Evolutionary conservation across 768 basidiomycete species (phyloP).

Genomic region (Lactarius psammicola): DNA sequence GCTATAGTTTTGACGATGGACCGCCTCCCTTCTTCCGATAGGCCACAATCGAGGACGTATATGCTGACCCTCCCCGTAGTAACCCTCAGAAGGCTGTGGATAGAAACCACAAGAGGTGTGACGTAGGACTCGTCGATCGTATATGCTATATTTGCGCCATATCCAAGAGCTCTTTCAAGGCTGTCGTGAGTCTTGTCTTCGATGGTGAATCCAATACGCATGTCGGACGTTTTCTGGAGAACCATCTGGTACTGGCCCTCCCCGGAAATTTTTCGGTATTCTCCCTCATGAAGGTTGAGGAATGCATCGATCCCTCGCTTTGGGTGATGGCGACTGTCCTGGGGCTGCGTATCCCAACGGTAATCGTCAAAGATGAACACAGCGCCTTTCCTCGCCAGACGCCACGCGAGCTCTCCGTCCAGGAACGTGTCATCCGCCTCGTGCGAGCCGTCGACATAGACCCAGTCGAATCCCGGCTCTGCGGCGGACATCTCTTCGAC

Average conservation of each 20-base stretch:
- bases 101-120: conserved; percentile 48
- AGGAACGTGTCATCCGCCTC: conserved; percentile 58
- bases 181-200: conserved; percentile 24
- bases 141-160: conserved; percentile 50
- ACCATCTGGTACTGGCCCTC: conserved; percentile 50
- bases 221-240: conserved; percentile 48
- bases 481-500: conserved; percentile 42
- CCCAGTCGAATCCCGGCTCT: conserved; percentile 52
- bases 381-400: conserved; percentile 50
- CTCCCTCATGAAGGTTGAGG: conserved; percentile 47
- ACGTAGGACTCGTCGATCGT: conserved; percentile 45
- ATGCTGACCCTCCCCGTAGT: conserved; percentile 44
- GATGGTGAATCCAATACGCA: conserved; percentile 53
- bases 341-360: conserved; percentile 49
- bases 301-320: conserved; percentile 57
- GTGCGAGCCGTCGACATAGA: conserved; percentile 60
- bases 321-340: conserved; percentile 52
- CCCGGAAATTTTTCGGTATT: conserved; percentile 45
- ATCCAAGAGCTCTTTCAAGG: conserved; percentile 37
- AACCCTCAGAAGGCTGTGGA: conserved; percentile 42
- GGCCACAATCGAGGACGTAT: conserved; percentile 51
- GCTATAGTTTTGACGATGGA: conserved; percentile 37
- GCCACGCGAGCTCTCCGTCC: conserved; percentile 60
- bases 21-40: conserved; percentile 38
- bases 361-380: conserved; percentile 61